Base-by-base conservation (phyloP, 305 asterid genomes). In the Fraxinus paxiana region DNA sequence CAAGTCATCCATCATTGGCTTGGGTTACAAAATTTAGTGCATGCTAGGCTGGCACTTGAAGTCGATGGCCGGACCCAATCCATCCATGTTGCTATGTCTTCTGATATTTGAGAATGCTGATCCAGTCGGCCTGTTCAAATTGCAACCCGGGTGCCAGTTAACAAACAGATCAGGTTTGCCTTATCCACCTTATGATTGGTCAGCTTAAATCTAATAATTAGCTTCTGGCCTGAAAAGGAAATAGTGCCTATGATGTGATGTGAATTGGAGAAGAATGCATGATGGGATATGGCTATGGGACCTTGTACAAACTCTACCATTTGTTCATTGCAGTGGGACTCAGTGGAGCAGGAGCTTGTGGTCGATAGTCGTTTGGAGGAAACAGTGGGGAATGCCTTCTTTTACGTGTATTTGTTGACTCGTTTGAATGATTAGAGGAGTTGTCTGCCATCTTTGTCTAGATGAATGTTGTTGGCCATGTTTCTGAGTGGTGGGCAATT, bases 381-480 rank as follows among this genome's bases (percentile, higher is more conserved):
- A 81, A 73, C 43, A 31, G 90, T 84, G 90, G 92, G 90, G 84
- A 78, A 77, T 51, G 80, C 51, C 72, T 13, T 79, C 79, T 81
- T 82, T 46, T 67, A 81, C 80, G 84, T 63, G 7, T 63, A 83
- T 79, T 81, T 88, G 84, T 70, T 74, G 79, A 67, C 73, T 30
- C 3, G 80, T 82, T 73, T 84, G 85, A 87, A 89, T 88, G 78
- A 92, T 90, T 90, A 82, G 88, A 81, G 87, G 76, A n/a, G 78
- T 83, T 89, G 91, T 89, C 92, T 87, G 86, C 90, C 91, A 90
- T 83, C 84, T 84, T 83, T 61, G 82, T 80, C 79, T 48, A 46
- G 61, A 33, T 75, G 80, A 76, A 75, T 74, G 73, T 77, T 77
- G 69, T 72, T 28, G 70, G 65, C 77, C 78, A 31, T 17, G 67